Percentiles rank a stretch among this genome's conserved stretches.
phyloP scores from a whole-genome alignment of 164 flowering plant genomes.

The Warburgia ugandensis region DNA sequence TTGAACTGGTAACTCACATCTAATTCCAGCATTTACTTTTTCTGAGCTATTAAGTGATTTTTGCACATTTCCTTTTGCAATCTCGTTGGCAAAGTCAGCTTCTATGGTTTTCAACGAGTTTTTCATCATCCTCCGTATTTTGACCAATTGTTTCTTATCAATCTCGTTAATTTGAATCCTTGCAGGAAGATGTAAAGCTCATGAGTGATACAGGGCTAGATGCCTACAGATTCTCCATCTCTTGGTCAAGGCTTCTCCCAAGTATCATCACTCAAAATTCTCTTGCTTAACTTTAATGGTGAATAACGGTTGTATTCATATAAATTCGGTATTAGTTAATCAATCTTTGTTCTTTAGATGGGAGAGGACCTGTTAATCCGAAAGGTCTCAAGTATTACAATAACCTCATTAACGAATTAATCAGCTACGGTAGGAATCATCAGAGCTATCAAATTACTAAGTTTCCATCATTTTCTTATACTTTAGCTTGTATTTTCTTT shows the following conservation, averaged over 20 bases:
- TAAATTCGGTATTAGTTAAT: not conserved
- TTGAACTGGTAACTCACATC: no score
- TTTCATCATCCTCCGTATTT: no score
- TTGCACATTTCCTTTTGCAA: no score
- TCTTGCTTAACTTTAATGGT: not conserved
- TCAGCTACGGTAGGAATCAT: constrained; percentile 6
- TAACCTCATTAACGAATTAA: constrained; percentile 14
- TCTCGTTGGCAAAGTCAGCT: no score
- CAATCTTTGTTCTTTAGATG: constrained; percentile 2
- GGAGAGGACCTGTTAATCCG: constrained; percentile 16
- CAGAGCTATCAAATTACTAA: not conserved
- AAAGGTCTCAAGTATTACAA: constrained; percentile 17
- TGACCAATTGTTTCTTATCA: no score
- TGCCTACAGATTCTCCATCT: constrained; percentile 20
- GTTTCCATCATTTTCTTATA: not conserved
- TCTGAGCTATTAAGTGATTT: no score
- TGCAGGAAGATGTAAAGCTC: constrained; percentile 21
- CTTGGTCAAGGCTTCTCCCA: constrained; percentile 19
- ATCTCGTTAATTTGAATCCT: not conserved
- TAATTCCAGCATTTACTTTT: no score
- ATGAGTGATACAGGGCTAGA: constrained; percentile 12
- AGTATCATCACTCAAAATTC: not conserved
- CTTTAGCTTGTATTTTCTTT: not conserved
- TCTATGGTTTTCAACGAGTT: no score
- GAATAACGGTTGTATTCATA: not conserved